phyloP scores from a whole-genome alignment of 2,329 filamentous ascomycete species.

The Penicillium thymicola region DNA sequence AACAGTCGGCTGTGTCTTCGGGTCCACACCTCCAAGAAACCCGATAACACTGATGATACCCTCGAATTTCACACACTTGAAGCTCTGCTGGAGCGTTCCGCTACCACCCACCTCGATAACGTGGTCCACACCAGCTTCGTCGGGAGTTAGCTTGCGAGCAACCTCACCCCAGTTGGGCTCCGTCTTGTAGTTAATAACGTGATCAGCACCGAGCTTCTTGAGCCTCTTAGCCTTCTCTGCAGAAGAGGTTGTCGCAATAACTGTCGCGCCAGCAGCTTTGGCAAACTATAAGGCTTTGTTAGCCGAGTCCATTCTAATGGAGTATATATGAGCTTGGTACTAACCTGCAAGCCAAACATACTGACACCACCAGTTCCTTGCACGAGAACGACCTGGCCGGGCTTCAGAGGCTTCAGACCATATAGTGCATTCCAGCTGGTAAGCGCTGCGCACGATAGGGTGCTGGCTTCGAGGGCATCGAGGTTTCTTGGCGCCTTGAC shows the following conservation, averaged over 20 bases:
- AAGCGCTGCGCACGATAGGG: constrained; percentile 59
- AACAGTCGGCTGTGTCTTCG: constrained; percentile 50
- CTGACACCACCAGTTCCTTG: constrained; percentile 62
- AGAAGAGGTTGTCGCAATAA: constrained; percentile 60
- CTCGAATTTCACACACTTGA: constrained; percentile 54
- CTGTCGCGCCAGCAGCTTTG: constrained; percentile 50
- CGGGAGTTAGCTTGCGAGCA: constrained; percentile 51
- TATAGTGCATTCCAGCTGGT: constrained; percentile 67
- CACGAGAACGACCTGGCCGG: constrained; percentile 57
- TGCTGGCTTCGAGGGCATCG: constrained; percentile 52
- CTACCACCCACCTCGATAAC: constrained; percentile 66
- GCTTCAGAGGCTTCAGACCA: constrained; percentile 52
- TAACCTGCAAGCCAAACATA: constrained; percentile 54
- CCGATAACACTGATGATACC: constrained; percentile 57
- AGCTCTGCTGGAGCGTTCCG: constrained; percentile 56
- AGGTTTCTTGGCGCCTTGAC: constrained; percentile 60
- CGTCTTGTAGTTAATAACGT: constrained; percentile 60
- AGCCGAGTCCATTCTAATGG: not conserved
- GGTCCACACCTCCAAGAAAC: constrained; percentile 51
- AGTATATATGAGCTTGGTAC: not conserved
- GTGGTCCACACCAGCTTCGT: constrained; percentile 57
- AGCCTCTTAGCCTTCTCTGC: constrained; percentile 54
- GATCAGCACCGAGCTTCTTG: constrained; percentile 55
- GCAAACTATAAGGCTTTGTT: constrained; percentile 39
- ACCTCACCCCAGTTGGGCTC: constrained; percentile 59